phyloP scores from a whole-genome alignment of 331 rosid species.

The Rosa hybrid region DNA sequence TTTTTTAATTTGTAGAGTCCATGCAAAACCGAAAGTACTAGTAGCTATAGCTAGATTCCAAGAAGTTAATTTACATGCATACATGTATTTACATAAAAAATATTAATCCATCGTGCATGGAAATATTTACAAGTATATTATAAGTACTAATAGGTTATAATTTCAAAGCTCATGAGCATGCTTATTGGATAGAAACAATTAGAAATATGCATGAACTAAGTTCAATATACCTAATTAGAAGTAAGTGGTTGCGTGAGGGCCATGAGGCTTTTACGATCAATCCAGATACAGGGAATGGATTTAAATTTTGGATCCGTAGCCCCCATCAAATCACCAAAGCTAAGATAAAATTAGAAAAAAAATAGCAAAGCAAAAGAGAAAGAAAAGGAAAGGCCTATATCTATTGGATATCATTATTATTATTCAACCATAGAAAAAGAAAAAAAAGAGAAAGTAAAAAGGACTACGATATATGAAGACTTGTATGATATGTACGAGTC shows the following conservation, averaged over 20 bases:
- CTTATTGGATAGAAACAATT: background rate
- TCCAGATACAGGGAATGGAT: constrained; percentile 30
- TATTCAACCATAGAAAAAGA: constrained; percentile 11
- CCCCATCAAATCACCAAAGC: constrained; percentile 23
- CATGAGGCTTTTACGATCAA: constrained; percentile 2
- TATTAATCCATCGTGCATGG: no score
- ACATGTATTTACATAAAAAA: background rate
- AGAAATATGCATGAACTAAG: background rate
- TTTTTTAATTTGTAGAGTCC: background rate
- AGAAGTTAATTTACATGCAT: background rate
- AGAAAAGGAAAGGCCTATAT: background rate
- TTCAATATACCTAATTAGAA: background rate
- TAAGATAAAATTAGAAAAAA: constrained; percentile 8
- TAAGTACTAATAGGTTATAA: background rate
- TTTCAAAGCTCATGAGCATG: background rate
- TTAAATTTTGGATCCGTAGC: constrained; percentile 15
- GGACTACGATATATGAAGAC: background rate
- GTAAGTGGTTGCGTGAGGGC: background rate
- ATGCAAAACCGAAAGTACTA: background rate
- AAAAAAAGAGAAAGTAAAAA: background rate
- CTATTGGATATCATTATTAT: background rate
- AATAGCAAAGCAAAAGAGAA: background rate
- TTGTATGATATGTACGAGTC: background rate
- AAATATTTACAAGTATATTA: no score
- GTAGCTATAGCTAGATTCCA: background rate